These are phyloP conservation scores for Fraxinus platypoda DNA, from an alignment of 305 asterid species.

Conservation along the genomic window DNA sequence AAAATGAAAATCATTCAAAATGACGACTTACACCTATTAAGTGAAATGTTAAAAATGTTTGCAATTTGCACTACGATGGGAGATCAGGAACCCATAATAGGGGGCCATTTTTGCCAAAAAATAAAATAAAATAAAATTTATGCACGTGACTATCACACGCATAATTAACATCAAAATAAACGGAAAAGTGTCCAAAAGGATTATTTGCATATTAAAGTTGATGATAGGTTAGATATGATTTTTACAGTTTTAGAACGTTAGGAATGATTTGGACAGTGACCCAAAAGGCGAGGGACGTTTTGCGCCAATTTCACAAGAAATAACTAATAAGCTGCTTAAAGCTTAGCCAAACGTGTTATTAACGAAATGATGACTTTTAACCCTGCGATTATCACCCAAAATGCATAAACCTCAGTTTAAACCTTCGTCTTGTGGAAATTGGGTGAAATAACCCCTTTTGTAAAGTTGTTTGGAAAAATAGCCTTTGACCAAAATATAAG, in stretches of 20 bases:
- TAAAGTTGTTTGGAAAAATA: too few species aligned
- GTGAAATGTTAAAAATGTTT: too few species aligned
- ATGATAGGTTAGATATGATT: neutral
- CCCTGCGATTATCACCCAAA: neutral
- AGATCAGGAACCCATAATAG: too few species aligned
- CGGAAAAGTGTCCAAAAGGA: neutral
- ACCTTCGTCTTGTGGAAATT: neutral
- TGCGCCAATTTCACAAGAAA: neutral
- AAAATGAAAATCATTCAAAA: too few species aligned
- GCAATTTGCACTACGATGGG: too few species aligned
- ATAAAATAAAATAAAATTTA: too few species aligned
- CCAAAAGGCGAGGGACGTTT: neutral
- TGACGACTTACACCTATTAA: too few species aligned
- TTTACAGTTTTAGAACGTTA: neutral
- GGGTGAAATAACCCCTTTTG: too few species aligned
- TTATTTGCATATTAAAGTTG: too few species aligned
- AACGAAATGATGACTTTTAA: neutral
- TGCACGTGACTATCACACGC: neutral
- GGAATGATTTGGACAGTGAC: neutral
- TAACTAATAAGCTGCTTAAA: neutral
- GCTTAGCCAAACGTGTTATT: neutral
- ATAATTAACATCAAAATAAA: neutral
- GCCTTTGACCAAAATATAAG: too few species aligned
- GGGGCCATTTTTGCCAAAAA: too few species aligned
- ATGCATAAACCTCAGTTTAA: neutral